These are phyloP conservation scores for Aotearoamyces nothofagi DNA, from an alignment of 2,329 filamentous ascomycete species.

Conservation along the genomic window DNA sequence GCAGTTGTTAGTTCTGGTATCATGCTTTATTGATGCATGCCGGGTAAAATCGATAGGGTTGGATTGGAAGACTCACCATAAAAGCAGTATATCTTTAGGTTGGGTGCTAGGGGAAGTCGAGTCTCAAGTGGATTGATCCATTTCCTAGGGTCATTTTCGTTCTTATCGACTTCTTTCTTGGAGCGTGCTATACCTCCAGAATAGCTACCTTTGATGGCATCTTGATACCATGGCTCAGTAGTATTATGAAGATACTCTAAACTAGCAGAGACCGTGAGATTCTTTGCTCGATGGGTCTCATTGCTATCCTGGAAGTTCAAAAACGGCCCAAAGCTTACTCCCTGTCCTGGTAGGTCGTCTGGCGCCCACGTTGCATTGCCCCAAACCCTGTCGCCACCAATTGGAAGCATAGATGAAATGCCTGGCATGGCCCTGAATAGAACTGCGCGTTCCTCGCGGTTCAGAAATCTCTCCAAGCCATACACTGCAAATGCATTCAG, in stretches of 20 bases:
- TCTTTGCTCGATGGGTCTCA: slow-evolving; percentile 51
- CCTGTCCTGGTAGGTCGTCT: slow-evolving; percentile 65
- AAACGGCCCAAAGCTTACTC: slow-evolving; percentile 62
- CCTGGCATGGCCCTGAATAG: slow-evolving; percentile 96
- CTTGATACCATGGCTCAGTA: slow-evolving; percentile 72
- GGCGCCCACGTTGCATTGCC: slow-evolving; percentile 78
- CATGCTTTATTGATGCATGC: no score
- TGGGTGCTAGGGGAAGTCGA: slow-evolving; percentile 71
- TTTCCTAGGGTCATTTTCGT: slow-evolving; percentile 61
- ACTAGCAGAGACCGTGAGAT: slow-evolving; percentile 69
- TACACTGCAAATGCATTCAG: slow-evolving; percentile 95
- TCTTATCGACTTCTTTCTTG: slow-evolving; percentile 62
- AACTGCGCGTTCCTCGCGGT: slow-evolving; percentile 77
- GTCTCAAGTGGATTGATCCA: slow-evolving; percentile 95
- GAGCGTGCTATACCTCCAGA: slow-evolving; percentile 82
- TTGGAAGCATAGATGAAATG: slow-evolving; percentile 89
- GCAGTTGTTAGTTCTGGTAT: slow-evolving; percentile 2
- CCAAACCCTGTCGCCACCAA: slow-evolving; percentile 91
- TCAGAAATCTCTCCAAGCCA: slow-evolving; percentile 88
- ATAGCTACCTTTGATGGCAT: slow-evolving; percentile 60
- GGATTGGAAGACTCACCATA: slow-evolving; percentile 39
- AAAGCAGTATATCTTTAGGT: slow-evolving; percentile 92
- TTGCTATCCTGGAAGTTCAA: slow-evolving; percentile 63
- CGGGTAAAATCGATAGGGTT: slow-evolving; percentile 1
- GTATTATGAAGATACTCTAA: slow-evolving; percentile 64